Base-by-base conservation (phyloP, 1,284 basidiomycete genomes). In the Chalciporus piperatoides region DNA sequence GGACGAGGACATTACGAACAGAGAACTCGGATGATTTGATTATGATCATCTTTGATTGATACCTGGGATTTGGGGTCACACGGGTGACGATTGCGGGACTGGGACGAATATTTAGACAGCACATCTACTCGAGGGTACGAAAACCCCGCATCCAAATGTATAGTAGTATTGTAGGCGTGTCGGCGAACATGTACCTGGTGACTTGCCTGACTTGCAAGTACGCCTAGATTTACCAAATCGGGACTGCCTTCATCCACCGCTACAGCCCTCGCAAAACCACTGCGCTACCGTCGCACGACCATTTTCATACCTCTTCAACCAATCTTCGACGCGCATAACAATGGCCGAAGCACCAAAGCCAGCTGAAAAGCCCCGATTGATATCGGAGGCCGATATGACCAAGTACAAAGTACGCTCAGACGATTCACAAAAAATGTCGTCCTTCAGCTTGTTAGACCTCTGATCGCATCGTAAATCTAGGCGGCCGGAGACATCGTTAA, bases 401-500 rank as follows among this genome's bases (percentile, higher is more conserved):
- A 90, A 90, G 68, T 90, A 90, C 73, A 90, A 90, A 76, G 87
- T 87, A 58, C 54, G 70, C 44, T 25, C 44, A 15, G 36, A 15
- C 19, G 12, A 6, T 27, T 19, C 46, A n/a, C 41, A 36, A 27
- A 38, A 37, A 32, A 35, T 24, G 15, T 41, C 27, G 36, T 46
- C 43, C 33, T 17, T 32, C 23, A 43, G 27, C 38, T 41, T 12
- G 21, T 37, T 32, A 30, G 35, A 41, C 8, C 32, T 38, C 48
- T 56, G 30, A 64, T 47, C 39, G 17, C 33, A 39, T 51, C 17
- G 8, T 40, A 43, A 40, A 38, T 19, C 41, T 56, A 96, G 87
- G 79, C 82, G 25, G 94, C 95, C 23, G 92, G 91, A 54, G 92
- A 97, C 61, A 92, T 97, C 68, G 84, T 91, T 41, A 80, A 89